These are phyloP conservation scores for Reticulascus tulasneorum DNA, from an alignment of 2,329 filamentous ascomycete species.

Conservation along the genomic window DNA sequence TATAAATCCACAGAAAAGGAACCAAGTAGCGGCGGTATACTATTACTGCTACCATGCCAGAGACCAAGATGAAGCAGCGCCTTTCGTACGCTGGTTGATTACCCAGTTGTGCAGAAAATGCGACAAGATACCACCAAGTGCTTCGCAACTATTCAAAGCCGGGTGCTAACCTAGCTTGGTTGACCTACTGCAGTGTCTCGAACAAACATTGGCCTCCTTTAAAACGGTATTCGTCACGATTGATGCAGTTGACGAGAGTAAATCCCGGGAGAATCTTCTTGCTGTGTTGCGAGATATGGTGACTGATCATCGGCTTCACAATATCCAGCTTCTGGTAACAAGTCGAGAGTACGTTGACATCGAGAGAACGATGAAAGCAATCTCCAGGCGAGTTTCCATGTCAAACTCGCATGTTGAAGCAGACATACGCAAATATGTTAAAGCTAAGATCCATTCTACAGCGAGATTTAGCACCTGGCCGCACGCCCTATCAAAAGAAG, in stretches of 20 bases:
- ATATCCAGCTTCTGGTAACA: fast-evolving
- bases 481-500: not conserved
- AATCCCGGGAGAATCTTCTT: not conserved
- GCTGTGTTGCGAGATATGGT: not conserved
- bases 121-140: fast-evolving
- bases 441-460: fast-evolving
- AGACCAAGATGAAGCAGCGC: not conserved
- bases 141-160: not conserved
- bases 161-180: fast-evolving
- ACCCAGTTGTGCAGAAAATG: not conserved
- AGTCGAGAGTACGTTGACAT: not conserved
- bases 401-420: not conserved
- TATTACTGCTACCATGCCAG: constrained; percentile 1
- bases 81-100: not conserved
- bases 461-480: not conserved
- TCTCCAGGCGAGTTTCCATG: not conserved
- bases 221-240: fast-evolving
- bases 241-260: constrained; percentile 2
- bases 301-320: not conserved
- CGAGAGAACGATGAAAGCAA: fast-evolving
- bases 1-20: fast-evolving
- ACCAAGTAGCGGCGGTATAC: not conserved
- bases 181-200: not conserved
- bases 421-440: not conserved
- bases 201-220: fast-evolving